Conservation (phyloP, 129 eudicot genomes). For the Gnaphalium uliginosum region DNA sequence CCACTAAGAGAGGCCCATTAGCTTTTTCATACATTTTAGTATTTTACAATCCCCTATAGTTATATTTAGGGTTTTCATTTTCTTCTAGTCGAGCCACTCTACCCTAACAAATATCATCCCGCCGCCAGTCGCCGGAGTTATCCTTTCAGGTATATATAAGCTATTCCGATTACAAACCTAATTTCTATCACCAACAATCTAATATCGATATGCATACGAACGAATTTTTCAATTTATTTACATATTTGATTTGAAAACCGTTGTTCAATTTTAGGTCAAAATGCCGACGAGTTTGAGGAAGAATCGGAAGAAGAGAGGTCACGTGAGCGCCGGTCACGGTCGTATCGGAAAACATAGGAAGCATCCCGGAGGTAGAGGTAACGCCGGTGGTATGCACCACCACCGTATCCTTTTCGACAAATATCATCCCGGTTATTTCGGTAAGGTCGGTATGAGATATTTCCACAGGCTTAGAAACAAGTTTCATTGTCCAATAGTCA, state of each 20-base stretch:
- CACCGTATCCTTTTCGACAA: conserved; percentile 92
- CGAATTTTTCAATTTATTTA: background rate
- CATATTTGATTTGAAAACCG: background rate
- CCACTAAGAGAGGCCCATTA: background rate
- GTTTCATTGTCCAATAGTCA: conserved; percentile 75
- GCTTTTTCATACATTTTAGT: background rate
- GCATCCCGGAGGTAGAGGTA: conserved; percentile 81
- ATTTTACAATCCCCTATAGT: background rate
- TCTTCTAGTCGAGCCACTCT: no score
- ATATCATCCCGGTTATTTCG: conserved; percentile 88
- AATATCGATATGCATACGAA: background rate
- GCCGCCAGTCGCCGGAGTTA: conserved; percentile 18
- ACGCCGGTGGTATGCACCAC: conserved; percentile 90
- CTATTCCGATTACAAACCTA: background rate
- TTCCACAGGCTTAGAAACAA: conserved; percentile 75
- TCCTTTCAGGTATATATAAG: conserved; percentile 9
- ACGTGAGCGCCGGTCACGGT: conserved; percentile 78
- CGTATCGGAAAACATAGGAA: conserved; percentile 76
- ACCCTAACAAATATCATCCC: background rate
- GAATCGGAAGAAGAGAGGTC: conserved; percentile 82
- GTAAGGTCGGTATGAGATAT: conserved; percentile 88
- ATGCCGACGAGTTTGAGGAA: conserved; percentile 69
- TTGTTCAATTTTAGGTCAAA: background rate
- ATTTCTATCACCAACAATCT: background rate
- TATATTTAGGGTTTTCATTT: conserved; percentile 11